Conservation (phyloP, 192 early-diverging fungal genomes). For the Helicostylum pulchrum region DNA sequence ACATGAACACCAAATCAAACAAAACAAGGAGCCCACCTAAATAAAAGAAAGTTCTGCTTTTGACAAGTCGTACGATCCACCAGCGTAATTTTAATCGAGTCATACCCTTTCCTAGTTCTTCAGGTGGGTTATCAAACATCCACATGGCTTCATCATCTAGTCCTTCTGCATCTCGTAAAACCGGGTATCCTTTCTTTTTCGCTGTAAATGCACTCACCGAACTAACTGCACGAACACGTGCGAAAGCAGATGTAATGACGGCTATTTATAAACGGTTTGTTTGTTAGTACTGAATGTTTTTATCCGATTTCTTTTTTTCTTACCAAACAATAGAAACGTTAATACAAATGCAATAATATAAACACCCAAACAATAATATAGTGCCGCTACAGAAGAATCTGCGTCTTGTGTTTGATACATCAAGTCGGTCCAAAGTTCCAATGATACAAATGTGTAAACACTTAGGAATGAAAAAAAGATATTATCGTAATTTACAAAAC, state of each 20-base stretch:
- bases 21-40: constrained; percentile 39
- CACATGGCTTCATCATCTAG: constrained; percentile 9
- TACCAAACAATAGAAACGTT: constrained; percentile 46
- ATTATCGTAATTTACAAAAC: constrained; percentile 45
- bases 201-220: constrained; percentile 48
- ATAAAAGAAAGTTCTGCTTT: constrained; percentile 26
- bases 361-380: constrained; percentile 50
- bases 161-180: constrained; percentile 7
- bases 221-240: constrained; percentile 45
- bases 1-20: constrained; percentile 45
- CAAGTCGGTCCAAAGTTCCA: constrained; percentile 49
- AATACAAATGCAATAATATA: constrained; percentile 51
- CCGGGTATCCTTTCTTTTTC: constrained; percentile 23
- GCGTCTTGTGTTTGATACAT: constrained; percentile 54
- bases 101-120: neutral
- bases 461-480: constrained; percentile 47
- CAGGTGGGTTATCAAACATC: constrained; percentile 18
- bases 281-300: neutral
- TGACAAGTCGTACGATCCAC: constrained; percentile 16
- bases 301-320: neutral
- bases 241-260: constrained; percentile 57
- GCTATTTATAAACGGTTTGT: constrained; percentile 35
- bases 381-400: constrained; percentile 37
- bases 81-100: neutral
- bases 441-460: constrained; percentile 46